Base-by-base conservation (phyloP, 305 asterid genomes). In the Fraxinus sp. region DNA sequence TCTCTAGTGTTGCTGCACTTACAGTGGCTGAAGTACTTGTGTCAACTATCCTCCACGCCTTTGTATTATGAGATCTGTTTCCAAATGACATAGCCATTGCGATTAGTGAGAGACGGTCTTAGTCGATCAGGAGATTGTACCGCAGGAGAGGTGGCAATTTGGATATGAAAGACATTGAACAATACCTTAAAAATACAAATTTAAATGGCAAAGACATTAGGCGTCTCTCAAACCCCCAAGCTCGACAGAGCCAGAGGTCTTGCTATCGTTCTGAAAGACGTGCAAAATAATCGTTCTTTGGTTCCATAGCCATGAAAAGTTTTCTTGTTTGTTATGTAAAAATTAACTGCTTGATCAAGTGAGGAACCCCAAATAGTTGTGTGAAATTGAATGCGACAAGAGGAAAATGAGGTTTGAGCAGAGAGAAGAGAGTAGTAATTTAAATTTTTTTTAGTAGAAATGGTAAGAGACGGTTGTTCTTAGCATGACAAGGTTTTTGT, bases 21-120 rank as follows among this genome's bases (percentile, higher is more conserved):
- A 39, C 49, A 39, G 13, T 41, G 49, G 14, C 49, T 41, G 49
- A 41, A 39, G 49, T 41, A 41, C 49, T 41, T 10, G 49, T 41
- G 49, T 41, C 49, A 41, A 41, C 49, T 41, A 41, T 10, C 49
- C 49, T 41, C 14, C 49, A 9, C 49, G 14, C 14, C 49, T 91
- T 92, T 20, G 88, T 94, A n/a, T 87, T 89, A 3, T 16, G 89
- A 2, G 92, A 92, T 84, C 89, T 95, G 6, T 93, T 95, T 46
- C 97, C 97, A 0, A 93, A 95, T 75, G 97, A 92, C 82, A 89
- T 92, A 5, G 89, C 92, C 36, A 91, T 95, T 75, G 97, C 97
- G 1, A 95, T 93, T 4, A 88, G 89, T 35, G 89, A 90, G 68
- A 80, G 90, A 68, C 84, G 71, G 37, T 89, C 89, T 0, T 89